Evolutionary conservation across 805 yeast genomes (phyloP).

Genomic region (Candida cerambycidarum): DNA sequence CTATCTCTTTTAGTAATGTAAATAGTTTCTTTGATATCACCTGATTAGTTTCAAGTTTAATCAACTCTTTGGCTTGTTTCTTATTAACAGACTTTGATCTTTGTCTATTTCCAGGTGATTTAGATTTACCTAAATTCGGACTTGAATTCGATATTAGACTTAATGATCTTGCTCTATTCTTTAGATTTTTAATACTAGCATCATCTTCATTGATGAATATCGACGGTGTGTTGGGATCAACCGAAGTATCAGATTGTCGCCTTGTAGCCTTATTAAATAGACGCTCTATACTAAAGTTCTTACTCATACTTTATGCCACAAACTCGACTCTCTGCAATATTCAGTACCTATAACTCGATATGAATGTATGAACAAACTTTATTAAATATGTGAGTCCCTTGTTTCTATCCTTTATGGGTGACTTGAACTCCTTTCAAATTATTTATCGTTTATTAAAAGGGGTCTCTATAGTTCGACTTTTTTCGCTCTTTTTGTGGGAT

Average conservation of each 20-base stretch:
- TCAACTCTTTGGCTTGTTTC: constrained; percentile 35
- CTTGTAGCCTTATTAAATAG: constrained; percentile 16
- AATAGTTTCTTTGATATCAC: constrained; percentile 36
- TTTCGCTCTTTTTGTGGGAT: constrained; percentile 1
- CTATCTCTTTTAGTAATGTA: constrained; percentile 32
- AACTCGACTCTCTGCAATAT: no score
- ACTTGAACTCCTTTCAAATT: no score
- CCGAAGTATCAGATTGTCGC: constrained; percentile 18
- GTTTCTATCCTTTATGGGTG: no score
- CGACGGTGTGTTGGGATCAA: constrained; percentile 9
- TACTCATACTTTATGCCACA: constrained; percentile 6
- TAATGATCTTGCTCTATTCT: constrained; percentile 13
- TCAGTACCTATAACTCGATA: no score
- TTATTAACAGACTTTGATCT: constrained; percentile 20
- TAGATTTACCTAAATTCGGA: constrained; percentile 6
- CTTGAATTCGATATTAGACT: constrained; percentile 12
- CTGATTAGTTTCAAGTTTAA: constrained; percentile 38
- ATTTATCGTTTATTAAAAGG: no score
- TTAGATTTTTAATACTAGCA: constrained; percentile 2
- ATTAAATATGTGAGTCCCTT: no score
- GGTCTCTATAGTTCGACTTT: not conserved
- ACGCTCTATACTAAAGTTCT: constrained; percentile 12
- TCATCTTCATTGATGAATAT: constrained; percentile 8
- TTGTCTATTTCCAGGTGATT: constrained; percentile 6
- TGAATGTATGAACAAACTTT: no score